Evolutionary conservation across 1,284 basidiomycete genomes (phyloP).

Genomic region (Quambalaria eucalypti): DNA sequence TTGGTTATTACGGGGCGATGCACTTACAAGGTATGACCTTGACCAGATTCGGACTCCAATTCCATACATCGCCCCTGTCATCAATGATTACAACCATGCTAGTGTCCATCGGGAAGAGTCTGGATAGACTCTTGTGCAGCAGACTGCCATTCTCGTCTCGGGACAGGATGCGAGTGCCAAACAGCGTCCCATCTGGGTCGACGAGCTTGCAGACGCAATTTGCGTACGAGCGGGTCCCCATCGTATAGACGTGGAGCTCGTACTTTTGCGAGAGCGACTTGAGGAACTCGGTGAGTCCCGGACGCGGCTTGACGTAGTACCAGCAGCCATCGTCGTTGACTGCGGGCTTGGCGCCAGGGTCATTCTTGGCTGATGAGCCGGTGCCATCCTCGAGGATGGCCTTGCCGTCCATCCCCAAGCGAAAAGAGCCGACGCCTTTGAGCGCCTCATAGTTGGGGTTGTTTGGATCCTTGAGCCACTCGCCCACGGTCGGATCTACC

Average conservation of each 20-base stretch:
- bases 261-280: slow-evolving; percentile 65
- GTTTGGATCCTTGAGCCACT: slow-evolving; percentile 77
- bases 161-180: slow-evolving; percentile 78
- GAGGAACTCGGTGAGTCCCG: slow-evolving; percentile 75
- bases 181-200: slow-evolving; percentile 76
- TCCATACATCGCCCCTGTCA: slow-evolving; percentile 95
- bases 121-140: slow-evolving; percentile 78
- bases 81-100: slow-evolving; percentile 99
- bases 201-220: slow-evolving; percentile 87
- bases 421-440: slow-evolving; percentile 74
- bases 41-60: slow-evolving; percentile 80
- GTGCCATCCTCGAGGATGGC: slow-evolving; percentile 25
- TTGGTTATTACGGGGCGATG: too few relatives aligned
- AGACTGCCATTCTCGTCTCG: slow-evolving; percentile 75
- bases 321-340: slow-evolving; percentile 57
- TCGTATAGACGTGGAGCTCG: slow-evolving; percentile 99
- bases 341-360: background rate
- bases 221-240: slow-evolving; percentile 95
- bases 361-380: background rate
- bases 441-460: slow-evolving; percentile 84
- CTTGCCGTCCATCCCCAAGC: slow-evolving; percentile 69
- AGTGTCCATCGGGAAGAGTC: slow-evolving; percentile 82
- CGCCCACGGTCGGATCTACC: slow-evolving; percentile 93
- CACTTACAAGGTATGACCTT: slow-evolving; percentile 88
- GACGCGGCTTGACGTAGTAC: slow-evolving; percentile 91